Evolutionary conservation across 371 early-diverging fungal species (phyloP), one percentile per base, ranked within the genome.

Genomic region (Mucor plumbeus): DNA sequence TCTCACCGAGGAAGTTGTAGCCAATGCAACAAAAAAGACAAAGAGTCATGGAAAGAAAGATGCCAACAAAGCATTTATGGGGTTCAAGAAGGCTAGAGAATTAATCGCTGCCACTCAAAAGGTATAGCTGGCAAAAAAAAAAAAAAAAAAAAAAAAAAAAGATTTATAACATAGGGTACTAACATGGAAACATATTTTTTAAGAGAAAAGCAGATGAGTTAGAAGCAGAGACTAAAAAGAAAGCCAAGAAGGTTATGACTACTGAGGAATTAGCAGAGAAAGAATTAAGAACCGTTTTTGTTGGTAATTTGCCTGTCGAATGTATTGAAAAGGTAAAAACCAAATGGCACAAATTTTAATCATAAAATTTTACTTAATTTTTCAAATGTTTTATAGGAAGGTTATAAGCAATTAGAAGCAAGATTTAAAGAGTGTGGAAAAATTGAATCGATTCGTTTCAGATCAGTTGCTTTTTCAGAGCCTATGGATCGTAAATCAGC

Each of bases 361-460:
- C 26, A 26, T 26, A 35, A 4, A 35, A 6, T 38, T 38, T 26
- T 31, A 14, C 9, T 11, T 9, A 17, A 17, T 11, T 19, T 33
- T 33, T 34, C 34, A 31, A 4, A 6, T 15, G 7, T 34, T 33
- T 15, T 39, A 9, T 62, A 88, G 86, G 84, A 76, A 7, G 81
- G 77, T 11, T 74, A 83, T 53, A 90, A 86, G 68, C 83, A 84
- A 41, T 76, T 94, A 14, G 89, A 91, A 64, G 61, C 72, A 9
- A 69, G 88, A 39, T 94, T 97, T 68, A 61, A 77, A n/a, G 75
- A 84, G 39, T 87, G 77, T 78, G 97, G 98, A 50, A 73, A 80
- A 19, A 75, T 98, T 53, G 93, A 95, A 65, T 90, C 91, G 53
- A 87, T 96, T 47, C 90, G 97, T 36, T 98, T 97, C 80, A 87